Evolutionary conservation across 2,329 filamentous ascomycete species (phyloP).

Genomic region (Aspergillus ochraceoroseus): DNA sequence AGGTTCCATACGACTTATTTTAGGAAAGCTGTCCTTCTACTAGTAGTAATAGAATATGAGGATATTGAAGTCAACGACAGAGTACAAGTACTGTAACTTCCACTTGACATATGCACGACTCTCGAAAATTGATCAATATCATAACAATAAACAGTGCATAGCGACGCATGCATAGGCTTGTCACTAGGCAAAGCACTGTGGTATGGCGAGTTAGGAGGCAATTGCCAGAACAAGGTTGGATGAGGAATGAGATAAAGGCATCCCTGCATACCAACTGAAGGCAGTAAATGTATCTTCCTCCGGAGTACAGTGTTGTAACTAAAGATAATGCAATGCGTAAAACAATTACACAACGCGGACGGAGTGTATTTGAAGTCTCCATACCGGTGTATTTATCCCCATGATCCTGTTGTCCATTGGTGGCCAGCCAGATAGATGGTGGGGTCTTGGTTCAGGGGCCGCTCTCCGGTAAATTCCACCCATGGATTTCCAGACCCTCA

Average conservation of each 20-base stretch:
- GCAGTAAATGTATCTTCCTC: no score
- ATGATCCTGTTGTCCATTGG: constrained; percentile 5
- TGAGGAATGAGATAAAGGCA: constrained; percentile 22
- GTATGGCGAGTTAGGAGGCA: constrained; percentile 14
- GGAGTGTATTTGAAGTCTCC: not conserved
- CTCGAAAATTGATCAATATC: not conserved
- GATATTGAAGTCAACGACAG: no score
- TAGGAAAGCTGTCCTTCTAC: no score
- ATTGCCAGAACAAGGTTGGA: constrained; percentile 3
- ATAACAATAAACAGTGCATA: constrained; percentile 16
- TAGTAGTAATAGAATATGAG: no score
- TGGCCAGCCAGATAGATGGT: no score
- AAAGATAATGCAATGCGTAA: constrained; percentile 12
- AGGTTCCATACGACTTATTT: no score
- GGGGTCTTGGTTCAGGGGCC: constrained; percentile 35
- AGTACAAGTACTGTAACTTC: no score
- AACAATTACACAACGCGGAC: constrained; percentile 4
- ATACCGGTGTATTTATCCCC: no score
- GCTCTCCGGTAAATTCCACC: constrained; percentile 16
- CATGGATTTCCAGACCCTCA: constrained; percentile 6
- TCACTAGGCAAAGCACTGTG: constrained; percentile 11
- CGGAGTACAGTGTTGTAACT: no score
- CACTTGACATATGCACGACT: no score
- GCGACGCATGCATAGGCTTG: constrained; percentile 18
- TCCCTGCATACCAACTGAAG: constrained; percentile 32